Evolutionary conservation across 2,329 filamentous ascomycete species (phyloP).

Genomic region (Fusarium musae): DNA sequence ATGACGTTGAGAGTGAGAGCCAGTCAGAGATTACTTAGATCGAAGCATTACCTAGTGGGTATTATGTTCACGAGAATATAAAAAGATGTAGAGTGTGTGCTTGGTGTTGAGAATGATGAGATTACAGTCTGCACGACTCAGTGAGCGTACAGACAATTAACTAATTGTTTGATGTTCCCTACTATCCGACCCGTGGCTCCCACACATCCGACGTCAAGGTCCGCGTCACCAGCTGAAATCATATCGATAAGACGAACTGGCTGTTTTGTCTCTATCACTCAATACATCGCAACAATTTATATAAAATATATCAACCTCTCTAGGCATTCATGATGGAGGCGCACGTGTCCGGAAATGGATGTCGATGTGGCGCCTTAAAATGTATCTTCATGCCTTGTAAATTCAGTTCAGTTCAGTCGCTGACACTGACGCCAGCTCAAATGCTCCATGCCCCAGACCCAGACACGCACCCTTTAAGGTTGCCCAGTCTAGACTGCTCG

Average conservation of each 20-base stretch:
- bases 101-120: neutral
- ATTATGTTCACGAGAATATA: neutral
- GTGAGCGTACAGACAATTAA: neutral
- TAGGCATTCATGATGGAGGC: neutral
- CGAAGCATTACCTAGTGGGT: neutral
- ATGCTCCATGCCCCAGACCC: neutral
- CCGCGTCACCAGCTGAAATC: neutral
- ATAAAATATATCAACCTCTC: neutral
- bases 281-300: neutral
- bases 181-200: neutral
- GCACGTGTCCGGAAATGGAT: slow-evolving; percentile 14
- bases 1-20: neutral
- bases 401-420: neutral
- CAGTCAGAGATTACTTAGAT: neutral
- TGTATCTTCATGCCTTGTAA: neutral
- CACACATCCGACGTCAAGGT: slow-evolving; percentile 1
- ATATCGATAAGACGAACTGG: neutral
- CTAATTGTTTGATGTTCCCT: neutral
- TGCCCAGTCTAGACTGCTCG: neutral
- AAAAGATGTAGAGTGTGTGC: too few species aligned
- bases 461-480: slow-evolving; percentile 15
- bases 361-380: slow-evolving; percentile 36
- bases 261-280: neutral
- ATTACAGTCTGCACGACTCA: neutral
- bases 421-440: slow-evolving; percentile 44